phyloP scores from a whole-genome alignment of 495 filamentous ascomycete species.

The Talaromyces adpressus region DNA sequence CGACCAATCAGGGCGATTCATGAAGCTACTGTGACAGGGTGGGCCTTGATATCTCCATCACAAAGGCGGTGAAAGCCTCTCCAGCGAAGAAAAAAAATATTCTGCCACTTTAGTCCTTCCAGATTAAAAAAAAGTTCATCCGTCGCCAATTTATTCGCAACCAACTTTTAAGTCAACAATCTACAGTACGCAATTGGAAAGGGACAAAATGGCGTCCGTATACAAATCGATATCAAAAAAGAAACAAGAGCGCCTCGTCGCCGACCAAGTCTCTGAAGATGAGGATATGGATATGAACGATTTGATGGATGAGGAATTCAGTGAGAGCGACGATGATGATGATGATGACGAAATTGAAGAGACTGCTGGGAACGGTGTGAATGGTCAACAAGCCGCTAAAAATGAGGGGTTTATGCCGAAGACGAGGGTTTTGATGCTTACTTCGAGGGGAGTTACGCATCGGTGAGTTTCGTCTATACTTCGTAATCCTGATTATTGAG shows the following conservation, averaged over 20 bases:
- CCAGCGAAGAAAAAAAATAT: neutral
- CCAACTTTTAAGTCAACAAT: neutral
- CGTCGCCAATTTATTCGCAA: neutral
- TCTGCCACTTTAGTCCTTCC: neutral
- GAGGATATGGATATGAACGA: slow-evolving; percentile 37
- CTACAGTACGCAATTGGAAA: neutral
- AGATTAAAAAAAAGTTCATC: slow-evolving; percentile 6
- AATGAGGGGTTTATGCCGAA: slow-evolving; percentile 37
- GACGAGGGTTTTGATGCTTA: slow-evolving; percentile 79
- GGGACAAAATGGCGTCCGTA: slow-evolving; percentile 73
- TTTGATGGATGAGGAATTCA: slow-evolving; percentile 28
- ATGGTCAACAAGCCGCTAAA: slow-evolving; percentile 24
- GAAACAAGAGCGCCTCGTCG: slow-evolving; percentile 24
- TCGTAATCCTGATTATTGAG: neutral
- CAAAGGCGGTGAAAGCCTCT: neutral
- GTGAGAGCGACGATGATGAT: slow-evolving; percentile 41
- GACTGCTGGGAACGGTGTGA: slow-evolving; percentile 22
- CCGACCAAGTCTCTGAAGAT: slow-evolving; percentile 27
- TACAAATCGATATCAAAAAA: slow-evolving; percentile 86
- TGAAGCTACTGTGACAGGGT: neutral
- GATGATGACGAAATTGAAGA: slow-evolving; percentile 33
- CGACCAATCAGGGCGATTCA: neutral
- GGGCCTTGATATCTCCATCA: neutral
- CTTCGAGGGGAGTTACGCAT: slow-evolving; percentile 82
- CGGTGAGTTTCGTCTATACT: no score